Percentiles rank a stretch among this genome's conserved stretches.
Conservation (phyloP, 805 yeast species). For the Barnettozyma californica region DNA sequence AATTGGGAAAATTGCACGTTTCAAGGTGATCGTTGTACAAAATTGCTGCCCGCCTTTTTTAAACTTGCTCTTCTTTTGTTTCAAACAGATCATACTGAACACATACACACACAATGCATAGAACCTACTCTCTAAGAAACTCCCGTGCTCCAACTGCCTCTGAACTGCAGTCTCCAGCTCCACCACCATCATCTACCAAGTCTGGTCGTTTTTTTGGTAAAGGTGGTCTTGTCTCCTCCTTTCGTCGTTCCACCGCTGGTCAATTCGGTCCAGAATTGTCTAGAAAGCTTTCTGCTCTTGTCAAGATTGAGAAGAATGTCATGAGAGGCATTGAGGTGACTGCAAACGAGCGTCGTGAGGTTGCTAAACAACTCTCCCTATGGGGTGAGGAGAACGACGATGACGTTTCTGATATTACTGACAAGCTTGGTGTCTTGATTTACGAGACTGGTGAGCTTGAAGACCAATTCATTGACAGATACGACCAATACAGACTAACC, state of each 20-base stretch:
- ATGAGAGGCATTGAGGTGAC: constrained; percentile 91
- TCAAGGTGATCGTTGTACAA: background rate
- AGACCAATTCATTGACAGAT: constrained; percentile 96
- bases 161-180: constrained; percentile 74
- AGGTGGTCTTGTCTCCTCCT: constrained; percentile 58
- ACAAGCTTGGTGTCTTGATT: constrained; percentile 91
- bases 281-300: constrained; percentile 82
- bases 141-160: constrained; percentile 80
- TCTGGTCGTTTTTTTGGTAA: constrained; percentile 67
- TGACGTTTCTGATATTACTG: constrained; percentile 95
- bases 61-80: constrained; percentile 2
- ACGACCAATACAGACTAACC: constrained; percentile 96
- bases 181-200: constrained; percentile 71
- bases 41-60: constrained; percentile 1
- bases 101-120: constrained; percentile 47
- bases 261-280: constrained; percentile 92
- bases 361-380: constrained; percentile 91
- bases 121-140: constrained; percentile 78
- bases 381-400: constrained; percentile 99
- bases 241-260: constrained; percentile 85
- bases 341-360: constrained; percentile 90
- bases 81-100: background rate
- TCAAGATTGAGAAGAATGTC: constrained; percentile 94
- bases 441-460: constrained; percentile 97
- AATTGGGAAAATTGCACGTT: constrained; percentile 2